Evolutionary conservation across 140 eudicot genomes (phyloP).

Genomic region (Bidens hawaiensis): DNA sequence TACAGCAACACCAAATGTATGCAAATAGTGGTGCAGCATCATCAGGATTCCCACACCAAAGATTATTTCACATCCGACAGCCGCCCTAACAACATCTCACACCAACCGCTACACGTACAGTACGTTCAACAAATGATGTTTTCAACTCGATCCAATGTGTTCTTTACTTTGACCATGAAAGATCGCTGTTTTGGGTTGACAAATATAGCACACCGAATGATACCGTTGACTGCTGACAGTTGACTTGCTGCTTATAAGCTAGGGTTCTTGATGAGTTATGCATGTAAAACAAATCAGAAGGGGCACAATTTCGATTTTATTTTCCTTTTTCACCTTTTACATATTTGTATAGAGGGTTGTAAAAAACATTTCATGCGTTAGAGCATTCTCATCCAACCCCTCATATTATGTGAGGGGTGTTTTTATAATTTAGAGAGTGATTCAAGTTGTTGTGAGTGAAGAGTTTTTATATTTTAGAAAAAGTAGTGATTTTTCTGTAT

Average conservation of each 20-base stretch:
- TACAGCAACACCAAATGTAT: slow-evolving; percentile 43
- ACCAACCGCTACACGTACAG: slow-evolving; percentile 36
- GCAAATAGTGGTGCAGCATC: slow-evolving; percentile 92
- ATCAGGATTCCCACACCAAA: slow-evolving; percentile 89
- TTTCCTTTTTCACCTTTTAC: too few relatives aligned
- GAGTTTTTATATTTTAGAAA: too few relatives aligned
- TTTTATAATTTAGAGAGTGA: too few relatives aligned
- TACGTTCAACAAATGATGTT: slow-evolving; percentile 1
- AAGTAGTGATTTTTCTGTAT: too few relatives aligned
- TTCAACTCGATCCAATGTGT: not conserved
- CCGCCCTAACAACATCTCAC: slow-evolving; percentile 18
- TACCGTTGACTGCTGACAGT: slow-evolving; percentile 7
- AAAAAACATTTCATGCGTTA: not conserved
- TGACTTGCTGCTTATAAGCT: slow-evolving; percentile 12
- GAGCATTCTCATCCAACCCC: too few relatives aligned
- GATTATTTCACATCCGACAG: slow-evolving; percentile 21
- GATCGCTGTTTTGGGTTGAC: slow-evolving; percentile 16
- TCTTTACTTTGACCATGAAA: slow-evolving; percentile 17
- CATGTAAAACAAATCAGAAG: not conserved
- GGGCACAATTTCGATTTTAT: not conserved
- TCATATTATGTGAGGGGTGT: too few relatives aligned
- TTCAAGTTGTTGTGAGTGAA: too few relatives aligned
- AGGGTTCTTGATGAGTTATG: slow-evolving; percentile 13
- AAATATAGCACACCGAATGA: slow-evolving; percentile 11
- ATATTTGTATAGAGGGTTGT: slow-evolving; percentile 5